A percentile compares a stretch with the other conserved stretches of the same genome.
Conservation (phyloP, 129 eudicot genomes). For the Centaurea solstitialis region DNA sequence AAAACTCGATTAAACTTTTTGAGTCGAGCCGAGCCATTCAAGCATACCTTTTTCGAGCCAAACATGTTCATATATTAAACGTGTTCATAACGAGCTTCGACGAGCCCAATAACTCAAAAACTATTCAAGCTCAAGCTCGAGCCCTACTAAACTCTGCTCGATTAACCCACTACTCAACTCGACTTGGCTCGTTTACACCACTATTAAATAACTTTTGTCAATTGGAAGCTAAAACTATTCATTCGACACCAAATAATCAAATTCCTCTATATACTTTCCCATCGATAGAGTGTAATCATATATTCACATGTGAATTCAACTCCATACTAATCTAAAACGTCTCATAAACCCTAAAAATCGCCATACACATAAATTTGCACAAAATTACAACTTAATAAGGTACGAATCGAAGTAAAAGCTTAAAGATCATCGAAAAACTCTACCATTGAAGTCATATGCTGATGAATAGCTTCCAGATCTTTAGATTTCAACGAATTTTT, state of each 20-base stretch:
- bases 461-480: constrained; percentile 23
- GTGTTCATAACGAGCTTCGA: too few species aligned
- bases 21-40: too few species aligned
- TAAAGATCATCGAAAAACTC: not conserved
- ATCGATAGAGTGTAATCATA: not conserved
- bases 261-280: not conserved
- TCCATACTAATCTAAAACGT: not conserved
- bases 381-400: not conserved
- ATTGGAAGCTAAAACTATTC: not conserved
- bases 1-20: too few species aligned
- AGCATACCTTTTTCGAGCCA: too few species aligned
- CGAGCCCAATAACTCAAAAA: too few species aligned
- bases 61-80: too few species aligned
- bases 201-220: not conserved
- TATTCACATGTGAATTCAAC: not conserved
- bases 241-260: constrained; percentile 7
- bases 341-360: constrained; percentile 14
- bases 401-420: not conserved
- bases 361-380: not conserved
- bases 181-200: too few species aligned
- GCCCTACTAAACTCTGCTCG: too few species aligned
- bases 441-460: constrained; percentile 27
- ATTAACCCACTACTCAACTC: too few species aligned
- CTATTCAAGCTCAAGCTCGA: too few species aligned
- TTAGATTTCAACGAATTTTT: constrained; percentile 20